phyloP scores from a whole-genome alignment of 2,329 filamentous ascomycete genomes.

The Talaromyces verruculosus region DNA sequence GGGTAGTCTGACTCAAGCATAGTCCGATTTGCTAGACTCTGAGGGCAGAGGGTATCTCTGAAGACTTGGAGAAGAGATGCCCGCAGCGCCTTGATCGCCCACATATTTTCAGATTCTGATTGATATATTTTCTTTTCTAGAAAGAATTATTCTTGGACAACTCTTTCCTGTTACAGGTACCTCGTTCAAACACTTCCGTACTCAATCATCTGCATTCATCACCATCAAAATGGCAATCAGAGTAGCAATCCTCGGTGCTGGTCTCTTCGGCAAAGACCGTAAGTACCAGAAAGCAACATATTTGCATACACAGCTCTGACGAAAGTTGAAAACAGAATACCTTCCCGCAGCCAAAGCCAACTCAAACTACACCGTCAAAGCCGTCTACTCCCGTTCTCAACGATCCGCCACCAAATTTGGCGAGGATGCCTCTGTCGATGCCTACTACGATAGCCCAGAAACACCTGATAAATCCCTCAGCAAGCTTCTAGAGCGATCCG shows the following conservation, averaged over 20 bases:
- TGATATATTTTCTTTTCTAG: background rate
- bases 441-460: constrained; percentile 3
- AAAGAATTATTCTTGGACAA: background rate
- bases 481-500: constrained; percentile 47
- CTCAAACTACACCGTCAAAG: background rate
- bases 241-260: constrained; percentile 12
- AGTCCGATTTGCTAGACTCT: background rate
- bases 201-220: background rate
- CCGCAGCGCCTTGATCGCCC: background rate
- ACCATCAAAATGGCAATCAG: constrained; percentile 4
- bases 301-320: background rate
- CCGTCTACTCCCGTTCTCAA: constrained; percentile 8
- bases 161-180: background rate
- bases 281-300: background rate
- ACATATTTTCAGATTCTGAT: background rate
- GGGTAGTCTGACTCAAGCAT: background rate
- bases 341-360: background rate
- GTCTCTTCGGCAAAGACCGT: constrained; percentile 12
- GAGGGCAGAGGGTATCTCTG: background rate
- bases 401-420: background rate
- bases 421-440: constrained; percentile 5
- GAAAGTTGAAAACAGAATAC: background rate
- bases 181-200: background rate
- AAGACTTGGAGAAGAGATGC: background rate
- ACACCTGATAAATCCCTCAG: constrained; percentile 1